These are phyloP conservation scores for Skeletonema menzelii DNA, from an alignment of 108 stramenopile species.

Conservation along the genomic window DNA sequence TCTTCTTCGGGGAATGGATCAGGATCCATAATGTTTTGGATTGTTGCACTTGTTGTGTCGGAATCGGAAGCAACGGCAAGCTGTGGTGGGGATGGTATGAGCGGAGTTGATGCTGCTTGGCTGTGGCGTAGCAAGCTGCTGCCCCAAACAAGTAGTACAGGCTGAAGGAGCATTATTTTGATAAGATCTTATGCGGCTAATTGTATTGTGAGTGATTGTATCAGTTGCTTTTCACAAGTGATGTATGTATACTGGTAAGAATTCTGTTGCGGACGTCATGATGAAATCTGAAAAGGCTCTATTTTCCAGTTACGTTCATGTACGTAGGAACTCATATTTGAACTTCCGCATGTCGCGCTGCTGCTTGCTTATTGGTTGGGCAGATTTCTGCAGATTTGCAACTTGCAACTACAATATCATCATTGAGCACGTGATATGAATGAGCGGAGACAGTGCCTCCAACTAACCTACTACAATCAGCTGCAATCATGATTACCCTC, in stretches of 20 bases:
- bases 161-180: not conserved
- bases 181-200: not conserved
- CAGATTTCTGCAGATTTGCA: too few species aligned
- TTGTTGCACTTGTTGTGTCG: not conserved
- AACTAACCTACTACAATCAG: not conserved
- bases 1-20: not conserved
- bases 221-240: too few species aligned
- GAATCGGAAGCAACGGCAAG: not conserved
- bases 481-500: constrained; percentile 39
- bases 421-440: too few species aligned
- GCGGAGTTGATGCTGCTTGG: not conserved
- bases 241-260: too few species aligned
- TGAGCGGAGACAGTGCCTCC: not conserved
- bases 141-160: not conserved
- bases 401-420: too few species aligned
- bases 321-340: too few species aligned
- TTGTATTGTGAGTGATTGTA: not conserved
- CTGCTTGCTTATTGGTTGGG: too few species aligned
- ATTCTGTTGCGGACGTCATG: too few species aligned
- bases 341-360: too few species aligned
- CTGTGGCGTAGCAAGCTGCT: not conserved
- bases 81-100: not conserved
- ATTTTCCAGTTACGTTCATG: too few species aligned
- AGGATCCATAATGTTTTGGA: not conserved
- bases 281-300: too few species aligned